Evolutionary conservation across 1,284 basidiomycete species (phyloP), one percentile per base, ranked within the genome.

Genomic region (Ustanciosporium gigantosporum): DNA sequence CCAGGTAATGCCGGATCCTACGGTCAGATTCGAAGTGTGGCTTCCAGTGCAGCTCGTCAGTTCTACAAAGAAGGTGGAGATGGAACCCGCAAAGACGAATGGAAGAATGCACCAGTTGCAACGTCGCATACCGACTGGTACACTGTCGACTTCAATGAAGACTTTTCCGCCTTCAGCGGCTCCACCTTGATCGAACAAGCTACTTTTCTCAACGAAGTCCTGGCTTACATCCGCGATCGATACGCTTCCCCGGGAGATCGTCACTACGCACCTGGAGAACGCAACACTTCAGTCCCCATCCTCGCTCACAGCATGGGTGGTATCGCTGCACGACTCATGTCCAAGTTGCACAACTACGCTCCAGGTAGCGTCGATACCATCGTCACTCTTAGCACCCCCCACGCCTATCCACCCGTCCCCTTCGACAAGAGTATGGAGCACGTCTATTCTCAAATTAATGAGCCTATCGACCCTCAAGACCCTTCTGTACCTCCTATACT

Each of bases 301-400:
- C 81, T 97, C 68, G 94, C 88, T 0, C 94, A 98, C 76, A 97
- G 93, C 13, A 99, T 99, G 95, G 95, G 95, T n/a, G 95, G 95
- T 2, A 81, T 96, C 34, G 91, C 94, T 5, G 91, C 90, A 6
- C 86, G 82, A 2, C 75, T 82, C 23, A 62, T 86, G 0, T 83
- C 87, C 3, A 82, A 88, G 11, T 82, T 91, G 14, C 84, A 86
- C 2, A 72, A 77, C 25, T 71, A 78, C 44, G 43, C 53, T 14
- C 31, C 49, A 0, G 50, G 58, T 9, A 68, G 70, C n/a, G 73
- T 98, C 34, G 86, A 89, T 16, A 84, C 87, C 0, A 84, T 98
- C 49, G 84, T 98, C 55, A 96, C 95, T 3, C 89, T 99, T 86
- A 92, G 91, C 3, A 91, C 94, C 0, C 94, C 95, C 0, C 91